Conservation (phyloP, 2,329 filamentous ascomycete species). For the Microdochium trichocladiopsis region DNA sequence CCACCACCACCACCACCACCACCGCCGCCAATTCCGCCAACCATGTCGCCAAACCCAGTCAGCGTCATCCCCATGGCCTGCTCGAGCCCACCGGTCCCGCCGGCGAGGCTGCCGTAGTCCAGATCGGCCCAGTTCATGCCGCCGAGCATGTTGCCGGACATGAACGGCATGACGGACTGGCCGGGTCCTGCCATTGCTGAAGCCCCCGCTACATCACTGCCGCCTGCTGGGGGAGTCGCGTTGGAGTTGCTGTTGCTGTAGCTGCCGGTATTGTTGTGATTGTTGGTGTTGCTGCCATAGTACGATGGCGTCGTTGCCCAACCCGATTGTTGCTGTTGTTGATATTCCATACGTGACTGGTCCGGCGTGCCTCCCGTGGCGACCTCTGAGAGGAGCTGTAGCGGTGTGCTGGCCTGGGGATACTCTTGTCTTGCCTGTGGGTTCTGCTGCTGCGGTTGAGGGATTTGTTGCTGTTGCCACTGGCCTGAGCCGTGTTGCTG, state of each 20-base stretch:
- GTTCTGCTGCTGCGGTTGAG: conserved; percentile 12
- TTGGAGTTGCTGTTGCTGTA: conserved; percentile 4
- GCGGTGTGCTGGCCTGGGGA: conserved; percentile 38
- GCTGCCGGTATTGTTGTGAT: conserved; percentile 10
- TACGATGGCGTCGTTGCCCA: conserved; percentile 11
- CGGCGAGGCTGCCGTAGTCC: conserved; percentile 25
- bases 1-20: neutral
- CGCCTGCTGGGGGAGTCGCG: neutral
- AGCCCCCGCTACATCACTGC: neutral
- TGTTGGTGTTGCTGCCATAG: conserved; percentile 13
- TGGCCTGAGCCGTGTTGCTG: conserved; percentile 2
- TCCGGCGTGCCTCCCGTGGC: conserved; percentile 33
- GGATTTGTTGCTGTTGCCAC: conserved; percentile 10
- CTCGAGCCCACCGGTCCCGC: conserved; percentile 24
- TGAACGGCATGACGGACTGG: neutral
- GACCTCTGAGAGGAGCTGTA: conserved; percentile 50
- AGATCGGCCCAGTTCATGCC: conserved; percentile 20
- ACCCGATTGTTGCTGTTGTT: conserved; percentile 8
- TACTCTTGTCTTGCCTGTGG: conserved; percentile 17
- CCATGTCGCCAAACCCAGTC: conserved; percentile 20
- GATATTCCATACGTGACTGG: conserved; percentile 10
- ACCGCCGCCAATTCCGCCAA: neutral
- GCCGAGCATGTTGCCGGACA: neutral
- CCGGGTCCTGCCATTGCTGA: neutral
- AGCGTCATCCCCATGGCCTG: conserved; percentile 36